Conservation (phyloP, 345 rosid species). For the Eucalyptus sp. region DNA sequence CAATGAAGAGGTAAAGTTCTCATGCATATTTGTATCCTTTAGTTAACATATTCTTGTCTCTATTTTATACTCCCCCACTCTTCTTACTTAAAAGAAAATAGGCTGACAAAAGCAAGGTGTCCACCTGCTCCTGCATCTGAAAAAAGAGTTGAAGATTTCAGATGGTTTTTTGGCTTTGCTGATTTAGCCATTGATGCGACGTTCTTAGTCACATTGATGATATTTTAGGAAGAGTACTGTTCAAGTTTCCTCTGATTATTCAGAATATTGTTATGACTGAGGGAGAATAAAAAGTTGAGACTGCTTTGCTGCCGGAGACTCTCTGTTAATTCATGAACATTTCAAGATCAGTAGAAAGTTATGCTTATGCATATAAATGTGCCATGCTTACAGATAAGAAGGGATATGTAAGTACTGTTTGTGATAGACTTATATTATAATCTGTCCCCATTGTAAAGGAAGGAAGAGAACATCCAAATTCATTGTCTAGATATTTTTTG, state of each 20-base stretch:
- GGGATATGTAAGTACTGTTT: background rate
- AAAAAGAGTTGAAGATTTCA: background rate
- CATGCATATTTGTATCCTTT: background rate
- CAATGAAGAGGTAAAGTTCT: constrained; percentile 75
- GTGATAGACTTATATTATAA: rapidly evolving
- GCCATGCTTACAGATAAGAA: background rate
- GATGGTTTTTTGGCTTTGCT: background rate
- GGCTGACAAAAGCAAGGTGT: background rate
- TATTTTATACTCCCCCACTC: background rate
- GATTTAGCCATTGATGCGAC: background rate
- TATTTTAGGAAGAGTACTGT: background rate
- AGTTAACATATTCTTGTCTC: background rate
- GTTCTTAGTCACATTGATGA: background rate
- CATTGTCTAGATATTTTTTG: background rate
- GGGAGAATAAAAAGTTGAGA: background rate
- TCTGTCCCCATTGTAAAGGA: background rate
- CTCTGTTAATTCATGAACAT: background rate
- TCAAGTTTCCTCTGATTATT: background rate
- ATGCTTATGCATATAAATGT: background rate
- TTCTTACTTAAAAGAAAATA: background rate
- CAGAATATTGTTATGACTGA: background rate
- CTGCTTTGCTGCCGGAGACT: background rate
- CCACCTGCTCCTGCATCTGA: background rate
- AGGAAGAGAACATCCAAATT: background rate
- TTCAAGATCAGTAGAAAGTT: background rate